Evolutionary conservation across 495 filamentous ascomycete genomes (phyloP).

Genomic region (Xylona heveae): DNA sequence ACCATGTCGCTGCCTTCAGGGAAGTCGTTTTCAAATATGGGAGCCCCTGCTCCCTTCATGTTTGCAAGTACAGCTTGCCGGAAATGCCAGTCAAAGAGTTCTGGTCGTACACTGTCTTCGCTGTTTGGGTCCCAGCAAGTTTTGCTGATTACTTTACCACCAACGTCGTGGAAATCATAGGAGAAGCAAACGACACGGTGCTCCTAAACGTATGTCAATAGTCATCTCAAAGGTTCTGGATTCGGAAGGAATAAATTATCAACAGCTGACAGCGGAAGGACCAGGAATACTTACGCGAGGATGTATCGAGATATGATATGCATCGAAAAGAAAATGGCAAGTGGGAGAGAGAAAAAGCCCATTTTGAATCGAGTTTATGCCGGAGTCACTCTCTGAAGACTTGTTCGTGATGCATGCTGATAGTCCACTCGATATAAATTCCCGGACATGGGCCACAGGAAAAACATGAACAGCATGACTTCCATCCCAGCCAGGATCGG

Average conservation of each 20-base stretch:
- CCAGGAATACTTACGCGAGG: constrained; percentile 8
- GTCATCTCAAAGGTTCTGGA: neutral
- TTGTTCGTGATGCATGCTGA: constrained; percentile 11
- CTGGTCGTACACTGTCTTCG: neutral
- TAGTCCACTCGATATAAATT: constrained; percentile 12
- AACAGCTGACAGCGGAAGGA: constrained; percentile 18
- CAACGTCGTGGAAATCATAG: constrained; percentile 1
- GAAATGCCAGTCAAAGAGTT: constrained; percentile 4
- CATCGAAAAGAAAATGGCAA: constrained; percentile 16
- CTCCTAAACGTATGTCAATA: constrained; percentile 5
- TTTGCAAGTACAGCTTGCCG: constrained; percentile 7
- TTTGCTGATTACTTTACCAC: constrained; percentile 3
- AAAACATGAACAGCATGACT: constrained; percentile 17
- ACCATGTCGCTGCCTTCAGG: constrained; percentile 5
- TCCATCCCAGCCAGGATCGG: no score
- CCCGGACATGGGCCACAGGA: constrained; percentile 13
- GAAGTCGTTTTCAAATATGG: constrained; percentile 6
- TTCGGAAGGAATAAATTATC: no score
- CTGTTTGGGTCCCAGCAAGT: no score
- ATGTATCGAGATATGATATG: constrained; percentile 11
- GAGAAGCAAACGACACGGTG: constrained; percentile 2
- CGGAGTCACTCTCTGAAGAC: constrained; percentile 3
- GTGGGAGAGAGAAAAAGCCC: constrained; percentile 12
- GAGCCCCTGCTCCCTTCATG: constrained; percentile 6
- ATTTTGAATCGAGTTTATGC: constrained; percentile 20